A percentile compares a stretch with the other conserved stretches of the same genome.
Conservation (phyloP, 2,329 filamentous ascomycete species). For the Trichoderma afroharzianum region DNA sequence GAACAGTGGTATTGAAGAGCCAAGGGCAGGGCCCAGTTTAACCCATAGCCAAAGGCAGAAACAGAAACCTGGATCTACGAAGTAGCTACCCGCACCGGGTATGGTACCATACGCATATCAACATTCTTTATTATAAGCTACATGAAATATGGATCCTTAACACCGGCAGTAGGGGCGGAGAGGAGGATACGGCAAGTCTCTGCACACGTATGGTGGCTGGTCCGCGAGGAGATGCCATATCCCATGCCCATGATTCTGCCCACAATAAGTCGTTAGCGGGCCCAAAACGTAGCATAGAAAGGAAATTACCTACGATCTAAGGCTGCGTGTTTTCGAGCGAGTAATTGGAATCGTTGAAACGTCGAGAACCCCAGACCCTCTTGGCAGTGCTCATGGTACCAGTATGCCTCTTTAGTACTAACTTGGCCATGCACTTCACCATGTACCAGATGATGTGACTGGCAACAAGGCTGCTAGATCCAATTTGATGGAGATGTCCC, state of each 20-base stretch:
- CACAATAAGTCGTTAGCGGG: not conserved
- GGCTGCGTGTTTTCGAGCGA: constrained; percentile 1
- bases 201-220: not conserved
- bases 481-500: not conserved
- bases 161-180: not conserved
- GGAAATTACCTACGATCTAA: not conserved
- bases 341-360: constrained; percentile 2
- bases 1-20: not conserved
- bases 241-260: not conserved
- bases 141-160: not conserved
- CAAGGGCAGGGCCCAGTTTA: not conserved
- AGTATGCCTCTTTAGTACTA: not conserved
- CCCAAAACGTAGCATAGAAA: not conserved
- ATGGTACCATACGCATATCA: not conserved
- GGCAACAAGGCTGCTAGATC: not conserved
- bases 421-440: not conserved
- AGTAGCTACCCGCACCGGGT: not conserved
- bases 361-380: not conserved
- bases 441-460: not conserved
- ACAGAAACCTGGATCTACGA: not conserved
- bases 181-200: not conserved
- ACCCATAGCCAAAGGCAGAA: not conserved
- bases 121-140: not conserved
- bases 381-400: not conserved
- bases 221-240: not conserved